Evolutionary conservation across 2,329 filamentous ascomycete genomes (phyloP).

Genomic region (Colletotrichum tanaceti): DNA sequence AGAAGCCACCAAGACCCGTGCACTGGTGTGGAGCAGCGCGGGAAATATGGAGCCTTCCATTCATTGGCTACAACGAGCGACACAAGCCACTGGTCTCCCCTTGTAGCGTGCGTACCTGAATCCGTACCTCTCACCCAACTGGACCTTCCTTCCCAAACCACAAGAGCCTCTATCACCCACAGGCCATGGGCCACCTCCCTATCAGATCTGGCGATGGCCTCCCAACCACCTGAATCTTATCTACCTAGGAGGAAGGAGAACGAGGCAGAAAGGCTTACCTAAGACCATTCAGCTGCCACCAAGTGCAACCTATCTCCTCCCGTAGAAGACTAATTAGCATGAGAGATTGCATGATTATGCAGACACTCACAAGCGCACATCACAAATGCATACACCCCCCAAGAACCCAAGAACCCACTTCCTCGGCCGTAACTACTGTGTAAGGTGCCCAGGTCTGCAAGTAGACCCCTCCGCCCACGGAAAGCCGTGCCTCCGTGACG

Average conservation of each 20-base stretch:
- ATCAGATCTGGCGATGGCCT: background rate
- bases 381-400: background rate
- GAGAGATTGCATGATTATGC: no score
- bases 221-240: background rate
- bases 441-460: background rate
- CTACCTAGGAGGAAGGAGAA: no score
- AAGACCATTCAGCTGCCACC: background rate
- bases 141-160: no score
- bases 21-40: background rate
- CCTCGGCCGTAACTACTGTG: conserved; percentile 10
- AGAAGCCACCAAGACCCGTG: background rate
- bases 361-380: no score
- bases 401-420: background rate
- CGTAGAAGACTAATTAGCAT: background rate
- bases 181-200: background rate
- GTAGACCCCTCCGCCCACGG: background rate
- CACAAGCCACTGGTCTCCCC: background rate
- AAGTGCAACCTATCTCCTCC: background rate
- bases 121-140: no score
- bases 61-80: background rate
- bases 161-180: no score
- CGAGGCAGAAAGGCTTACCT: background rate
- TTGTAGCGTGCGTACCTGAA: background rate
- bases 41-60: background rate
- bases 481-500: conserved; percentile 13